phyloP scores from a whole-genome alignment of 2,329 filamentous ascomycete species.

The Chaetomiaceae sp. region DNA sequence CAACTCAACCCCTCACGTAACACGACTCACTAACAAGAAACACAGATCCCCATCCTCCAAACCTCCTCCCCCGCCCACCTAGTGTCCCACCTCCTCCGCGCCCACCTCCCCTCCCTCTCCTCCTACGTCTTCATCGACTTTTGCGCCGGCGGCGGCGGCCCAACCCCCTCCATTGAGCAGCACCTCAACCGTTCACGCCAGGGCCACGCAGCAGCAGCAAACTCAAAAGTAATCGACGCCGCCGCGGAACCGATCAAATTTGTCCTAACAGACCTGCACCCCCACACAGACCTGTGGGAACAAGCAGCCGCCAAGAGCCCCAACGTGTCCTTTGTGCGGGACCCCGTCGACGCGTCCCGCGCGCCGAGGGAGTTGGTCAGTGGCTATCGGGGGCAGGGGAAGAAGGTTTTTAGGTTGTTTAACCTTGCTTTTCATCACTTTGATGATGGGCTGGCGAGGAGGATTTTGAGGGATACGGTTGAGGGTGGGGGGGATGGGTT shows the following conservation, averaged over 20 bases:
- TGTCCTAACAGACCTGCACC: slow-evolving; percentile 62
- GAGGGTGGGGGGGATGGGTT: slow-evolving; percentile 59
- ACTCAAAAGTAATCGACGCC: too few species aligned
- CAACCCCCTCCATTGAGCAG: slow-evolving; percentile 59
- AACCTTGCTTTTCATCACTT: slow-evolving; percentile 77
- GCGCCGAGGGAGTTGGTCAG: slow-evolving; percentile 48
- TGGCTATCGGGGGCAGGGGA: slow-evolving; percentile 30
- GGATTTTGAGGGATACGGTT: slow-evolving; percentile 60
- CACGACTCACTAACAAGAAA: not conserved
- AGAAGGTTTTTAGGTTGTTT: slow-evolving; percentile 63
- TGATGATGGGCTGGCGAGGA: slow-evolving; percentile 54
- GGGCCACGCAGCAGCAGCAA: too few species aligned
- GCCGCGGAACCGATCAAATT: slow-evolving; percentile 51
- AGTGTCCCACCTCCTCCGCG: slow-evolving; percentile 53
- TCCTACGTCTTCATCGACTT: slow-evolving; percentile 67
- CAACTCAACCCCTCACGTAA: not conserved
- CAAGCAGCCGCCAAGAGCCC: slow-evolving; percentile 46
- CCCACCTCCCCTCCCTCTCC: slow-evolving; percentile 41
- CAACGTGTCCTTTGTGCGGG: slow-evolving; percentile 54
- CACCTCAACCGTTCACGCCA: slow-evolving; percentile 44
- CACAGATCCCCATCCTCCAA: slow-evolving; percentile 48
- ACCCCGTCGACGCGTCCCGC: slow-evolving; percentile 60
- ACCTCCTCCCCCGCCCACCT: slow-evolving; percentile 52
- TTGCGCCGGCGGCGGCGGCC: slow-evolving; percentile 69
- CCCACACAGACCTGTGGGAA: slow-evolving; percentile 58